These are phyloP conservation scores for Crithidia mellificae DNA, from an alignment of 208 protist genomes.

Conservation along the genomic window DNA sequence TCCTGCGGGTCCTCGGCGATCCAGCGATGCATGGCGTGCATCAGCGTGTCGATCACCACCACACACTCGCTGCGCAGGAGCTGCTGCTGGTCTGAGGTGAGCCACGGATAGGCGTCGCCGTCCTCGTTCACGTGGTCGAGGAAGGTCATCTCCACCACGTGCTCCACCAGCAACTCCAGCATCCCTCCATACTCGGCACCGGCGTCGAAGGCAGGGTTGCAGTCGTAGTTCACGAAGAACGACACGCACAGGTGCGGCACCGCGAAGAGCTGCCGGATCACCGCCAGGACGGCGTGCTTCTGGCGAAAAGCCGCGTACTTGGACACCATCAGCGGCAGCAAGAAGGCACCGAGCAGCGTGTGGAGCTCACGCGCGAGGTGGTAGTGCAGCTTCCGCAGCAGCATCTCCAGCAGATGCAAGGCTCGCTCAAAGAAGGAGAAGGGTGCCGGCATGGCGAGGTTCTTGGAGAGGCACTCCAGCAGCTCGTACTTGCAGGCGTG, in stretches of 20 bases:
- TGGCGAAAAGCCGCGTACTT: constrained; percentile 69
- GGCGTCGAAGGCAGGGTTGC: constrained; percentile 79
- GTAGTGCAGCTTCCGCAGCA: constrained; percentile 77
- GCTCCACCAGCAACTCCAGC: constrained; percentile 76
- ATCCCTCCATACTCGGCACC: constrained; percentile 67
- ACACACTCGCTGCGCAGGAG: constrained; percentile 74
- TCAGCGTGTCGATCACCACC: constrained; percentile 57
- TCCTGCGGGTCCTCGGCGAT: constrained; percentile 72
- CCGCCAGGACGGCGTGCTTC: constrained; percentile 76
- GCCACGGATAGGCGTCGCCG: constrained; percentile 42
- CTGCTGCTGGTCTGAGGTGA: constrained; percentile 79
- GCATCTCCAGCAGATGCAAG: constrained; percentile 51
- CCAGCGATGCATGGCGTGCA: constrained; percentile 74
- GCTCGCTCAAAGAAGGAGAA: constrained; percentile 63
- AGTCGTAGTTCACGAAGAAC: constrained; percentile 89
- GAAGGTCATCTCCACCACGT: constrained; percentile 70
- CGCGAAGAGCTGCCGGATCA: constrained; percentile 66
- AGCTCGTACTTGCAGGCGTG: constrained; percentile 67
- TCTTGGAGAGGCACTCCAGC: constrained; percentile 50
- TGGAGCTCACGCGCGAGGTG: constrained; percentile 73
- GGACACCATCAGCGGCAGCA: constrained; percentile 67
- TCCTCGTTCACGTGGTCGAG: constrained; percentile 45
- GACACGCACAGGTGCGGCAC: constrained; percentile 73
- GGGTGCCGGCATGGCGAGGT: constrained; percentile 55
- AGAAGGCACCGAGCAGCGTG: constrained; percentile 56